Base-by-base conservation (phyloP, 164 flowering plant species). In the Tetrastigma voinierianum region DNA sequence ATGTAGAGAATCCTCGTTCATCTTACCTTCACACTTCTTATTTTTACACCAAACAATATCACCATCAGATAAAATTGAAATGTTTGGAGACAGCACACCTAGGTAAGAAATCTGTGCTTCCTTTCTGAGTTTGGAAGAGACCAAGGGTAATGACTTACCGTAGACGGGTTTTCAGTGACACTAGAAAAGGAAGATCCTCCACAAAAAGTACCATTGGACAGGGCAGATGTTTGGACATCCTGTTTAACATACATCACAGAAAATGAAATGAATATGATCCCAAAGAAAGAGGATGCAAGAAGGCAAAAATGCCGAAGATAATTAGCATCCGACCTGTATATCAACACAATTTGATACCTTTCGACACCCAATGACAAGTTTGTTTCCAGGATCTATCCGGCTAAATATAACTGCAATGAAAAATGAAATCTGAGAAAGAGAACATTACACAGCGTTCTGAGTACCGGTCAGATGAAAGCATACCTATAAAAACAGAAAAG, bases 321-420 rank as follows among this genome's bases (percentile, higher is more conserved):
- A 24, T 40, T 53, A 32, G 20, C 45, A 66, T 58, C 65, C 54
- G 54, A 88, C 93, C 89, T 83, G 93, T 9, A 46, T 45, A 63
- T 86, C 84, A 19, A n/a, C 65, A 68, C 68, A 46, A 51, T 64
- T 80, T 62, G 93, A 53, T 72, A 96, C 88, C 83, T 88, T 93
- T 4, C 99, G 89, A 67, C 77, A 92, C 16, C 98, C 99, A 78
- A 96, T 88, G 48, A 95, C 88, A 78, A 95, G 96, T 70, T 86
- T 86, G 54, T 95, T 93, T 66, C 87, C 96, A 40, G 99, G 99
- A 72, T 92, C 96, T 53, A 85, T 83, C 55, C 98, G 82, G 73
- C 98, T 92, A 70, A 96, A 96, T 59, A 81, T 93, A 59, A 96
- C 99, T 95, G 86, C 59, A 77, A 58, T 1, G 18, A 62, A 62